Evolutionary conservation across 1,284 basidiomycete species (phyloP).

Genomic region (Cerrena zonata): DNA sequence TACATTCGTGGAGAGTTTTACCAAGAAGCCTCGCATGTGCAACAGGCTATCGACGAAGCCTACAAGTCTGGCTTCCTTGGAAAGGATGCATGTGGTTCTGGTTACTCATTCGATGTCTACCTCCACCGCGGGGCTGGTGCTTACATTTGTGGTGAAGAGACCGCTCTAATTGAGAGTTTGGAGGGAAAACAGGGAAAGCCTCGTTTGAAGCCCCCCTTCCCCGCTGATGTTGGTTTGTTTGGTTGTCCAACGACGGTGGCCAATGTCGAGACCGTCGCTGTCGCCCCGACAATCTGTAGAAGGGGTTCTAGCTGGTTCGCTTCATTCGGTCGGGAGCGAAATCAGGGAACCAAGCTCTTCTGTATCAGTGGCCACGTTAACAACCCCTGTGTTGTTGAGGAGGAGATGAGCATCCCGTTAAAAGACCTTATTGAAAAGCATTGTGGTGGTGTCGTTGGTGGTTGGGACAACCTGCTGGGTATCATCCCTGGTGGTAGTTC

Average conservation of each 20-base stretch:
- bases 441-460: conserved; percentile 89
- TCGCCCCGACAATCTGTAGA: conserved; percentile 93
- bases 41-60: conserved; percentile 92
- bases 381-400: conserved; percentile 96
- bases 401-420: conserved; percentile 97
- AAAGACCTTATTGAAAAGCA: conserved; percentile 94
- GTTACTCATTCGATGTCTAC: conserved; percentile 95
- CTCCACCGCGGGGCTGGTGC: conserved; percentile 95
- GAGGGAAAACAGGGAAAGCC: conserved; percentile 99
- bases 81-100: conserved; percentile 87
- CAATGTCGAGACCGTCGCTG: conserved; percentile 97
- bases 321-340: conserved; percentile 85
- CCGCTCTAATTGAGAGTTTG: conserved; percentile 91
- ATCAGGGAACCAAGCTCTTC: conserved; percentile 93
- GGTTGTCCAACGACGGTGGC: conserved; percentile 96
- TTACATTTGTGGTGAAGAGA: conserved; percentile 99
- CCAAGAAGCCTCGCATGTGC: conserved; percentile 89
- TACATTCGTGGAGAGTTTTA: conserved; percentile 98
- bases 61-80: conserved; percentile 91
- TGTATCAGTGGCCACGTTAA: conserved; percentile 97
- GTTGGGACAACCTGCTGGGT: conserved; percentile 93
- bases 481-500: conserved; percentile 94
- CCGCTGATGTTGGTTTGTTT: conserved; percentile 94
- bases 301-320: conserved; percentile 93
- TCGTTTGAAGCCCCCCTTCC: conserved; percentile 98